Conservation (phyloP, 2,329 filamentous ascomycete genomes). For the Metarhizium album region DNA sequence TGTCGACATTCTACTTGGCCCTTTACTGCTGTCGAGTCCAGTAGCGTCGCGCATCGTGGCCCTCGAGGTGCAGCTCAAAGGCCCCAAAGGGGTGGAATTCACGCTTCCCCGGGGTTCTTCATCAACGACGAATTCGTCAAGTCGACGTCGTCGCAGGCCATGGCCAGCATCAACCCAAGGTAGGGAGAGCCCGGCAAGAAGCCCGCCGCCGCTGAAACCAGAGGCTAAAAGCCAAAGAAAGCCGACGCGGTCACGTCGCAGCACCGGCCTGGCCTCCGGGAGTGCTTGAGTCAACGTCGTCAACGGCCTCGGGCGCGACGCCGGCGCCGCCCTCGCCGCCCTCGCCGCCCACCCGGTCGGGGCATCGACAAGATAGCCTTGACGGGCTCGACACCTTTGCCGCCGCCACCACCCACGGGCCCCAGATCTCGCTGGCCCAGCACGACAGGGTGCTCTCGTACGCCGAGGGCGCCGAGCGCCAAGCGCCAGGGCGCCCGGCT, state of each 20-base stretch:
- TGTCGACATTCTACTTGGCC: too few relatives aligned
- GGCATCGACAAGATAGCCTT: conserved; percentile 71
- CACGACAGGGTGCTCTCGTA: conserved; percentile 61
- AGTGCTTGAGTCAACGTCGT: conserved; percentile 67
- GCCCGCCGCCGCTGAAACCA: too few relatives aligned
- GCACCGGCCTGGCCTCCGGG: conserved; percentile 46
- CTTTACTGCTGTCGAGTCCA: too few relatives aligned
- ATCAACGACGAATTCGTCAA: conserved; percentile 68
- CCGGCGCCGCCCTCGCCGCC: conserved; percentile 56
- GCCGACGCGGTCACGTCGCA: conserved; percentile 3
- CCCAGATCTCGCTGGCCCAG: conserved; percentile 60
- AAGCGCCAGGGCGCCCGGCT: conserved; percentile 62
- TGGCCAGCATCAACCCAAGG: conserved; percentile 49
- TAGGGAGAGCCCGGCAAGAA: too few relatives aligned
- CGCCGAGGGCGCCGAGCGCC: conserved; percentile 53
- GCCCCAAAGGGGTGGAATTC: conserved; percentile 54
- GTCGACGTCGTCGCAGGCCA: conserved; percentile 43
- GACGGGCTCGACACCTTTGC: conserved; percentile 65
- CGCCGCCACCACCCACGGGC: conserved; percentile 61
- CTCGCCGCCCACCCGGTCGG: too few relatives aligned
- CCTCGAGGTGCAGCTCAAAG: conserved; percentile 16
- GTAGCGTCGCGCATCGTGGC: conserved; percentile 5
- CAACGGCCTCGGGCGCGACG: conserved; percentile 58
- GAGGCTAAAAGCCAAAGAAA: too few relatives aligned
- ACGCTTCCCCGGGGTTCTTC: conserved; percentile 60